Evolutionary conservation across 148 eudicot species (phyloP).

Genomic region (Rhododendron ferrugineum): DNA sequence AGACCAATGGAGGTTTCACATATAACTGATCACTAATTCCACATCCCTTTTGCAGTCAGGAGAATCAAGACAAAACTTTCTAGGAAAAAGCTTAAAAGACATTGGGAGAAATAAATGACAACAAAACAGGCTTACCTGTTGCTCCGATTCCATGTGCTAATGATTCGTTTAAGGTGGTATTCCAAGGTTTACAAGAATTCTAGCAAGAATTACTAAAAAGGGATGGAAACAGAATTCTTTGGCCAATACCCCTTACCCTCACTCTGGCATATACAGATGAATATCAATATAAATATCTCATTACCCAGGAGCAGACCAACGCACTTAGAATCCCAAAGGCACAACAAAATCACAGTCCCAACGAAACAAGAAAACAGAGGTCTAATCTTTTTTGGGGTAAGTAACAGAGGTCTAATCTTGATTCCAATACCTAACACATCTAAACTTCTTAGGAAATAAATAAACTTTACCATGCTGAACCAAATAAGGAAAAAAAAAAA

Average conservation of each 20-base stretch:
- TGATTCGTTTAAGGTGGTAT: background rate
- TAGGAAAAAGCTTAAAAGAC: background rate
- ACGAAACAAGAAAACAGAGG: background rate
- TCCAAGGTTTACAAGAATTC: background rate
- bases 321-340: background rate
- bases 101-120: background rate
- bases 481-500: background rate
- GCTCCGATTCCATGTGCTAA: background rate
- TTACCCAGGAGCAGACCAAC: background rate
- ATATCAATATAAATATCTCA: background rate
- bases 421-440: background rate
- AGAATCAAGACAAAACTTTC: background rate
- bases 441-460: background rate
- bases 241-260: background rate
- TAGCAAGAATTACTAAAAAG: background rate
- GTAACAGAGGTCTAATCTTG: background rate
- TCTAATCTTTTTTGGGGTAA: background rate
- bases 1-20: background rate
- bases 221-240: background rate
- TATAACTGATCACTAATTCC: background rate
- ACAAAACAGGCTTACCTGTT: constrained; percentile 3
- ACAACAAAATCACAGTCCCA: background rate
- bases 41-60: background rate
- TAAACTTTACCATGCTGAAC: background rate
- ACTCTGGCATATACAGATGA: background rate